These are phyloP conservation scores for Achlya hypogyna DNA, from an alignment of 352 stramenopile species.

Conservation along the genomic window DNA sequence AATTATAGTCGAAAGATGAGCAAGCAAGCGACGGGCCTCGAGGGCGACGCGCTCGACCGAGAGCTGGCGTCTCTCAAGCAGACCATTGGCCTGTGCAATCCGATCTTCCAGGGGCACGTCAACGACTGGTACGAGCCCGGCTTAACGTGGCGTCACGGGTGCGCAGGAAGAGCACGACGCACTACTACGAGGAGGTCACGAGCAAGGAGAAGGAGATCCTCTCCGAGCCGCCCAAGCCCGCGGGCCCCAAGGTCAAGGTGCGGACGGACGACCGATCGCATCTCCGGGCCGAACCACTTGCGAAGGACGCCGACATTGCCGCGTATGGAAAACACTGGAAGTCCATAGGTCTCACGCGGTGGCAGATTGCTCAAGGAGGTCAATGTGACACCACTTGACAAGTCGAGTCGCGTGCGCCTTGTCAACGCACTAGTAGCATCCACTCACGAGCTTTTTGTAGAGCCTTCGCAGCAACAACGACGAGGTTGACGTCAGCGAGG, in stretches of 20 bases:
- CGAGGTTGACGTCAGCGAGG: background rate
- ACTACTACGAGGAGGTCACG: slow-evolving; percentile 27
- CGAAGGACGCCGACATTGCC: slow-evolving; percentile 18
- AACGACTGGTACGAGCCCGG: slow-evolving; percentile 42
- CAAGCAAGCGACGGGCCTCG: slow-evolving; percentile 11
- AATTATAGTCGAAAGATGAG: slow-evolving; percentile 12
- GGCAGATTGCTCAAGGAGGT: background rate
- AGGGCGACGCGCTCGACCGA: slow-evolving; percentile 45
- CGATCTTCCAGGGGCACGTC: slow-evolving; percentile 61
- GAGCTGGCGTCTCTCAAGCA: slow-evolving; percentile 60
- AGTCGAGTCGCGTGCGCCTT: background rate
- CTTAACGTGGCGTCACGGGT: background rate
- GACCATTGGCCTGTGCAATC: slow-evolving; percentile 68
- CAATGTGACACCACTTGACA: background rate
- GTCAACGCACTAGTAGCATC: background rate
- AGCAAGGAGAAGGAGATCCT: slow-evolving; percentile 39
- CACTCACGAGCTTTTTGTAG: background rate
- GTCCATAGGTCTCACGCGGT: background rate
- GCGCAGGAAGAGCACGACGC: slow-evolving; percentile 41
- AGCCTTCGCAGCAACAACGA: slow-evolving; percentile 1
- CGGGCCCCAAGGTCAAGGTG: background rate
- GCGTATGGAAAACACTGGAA: background rate
- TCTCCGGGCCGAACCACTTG: background rate
- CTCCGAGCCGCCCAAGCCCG: slow-evolving; percentile 42
- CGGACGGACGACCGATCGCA: background rate